Base-by-base conservation (phyloP, 2,329 filamentous ascomycete genomes). In the Pyrenophora seminiperda region DNA sequence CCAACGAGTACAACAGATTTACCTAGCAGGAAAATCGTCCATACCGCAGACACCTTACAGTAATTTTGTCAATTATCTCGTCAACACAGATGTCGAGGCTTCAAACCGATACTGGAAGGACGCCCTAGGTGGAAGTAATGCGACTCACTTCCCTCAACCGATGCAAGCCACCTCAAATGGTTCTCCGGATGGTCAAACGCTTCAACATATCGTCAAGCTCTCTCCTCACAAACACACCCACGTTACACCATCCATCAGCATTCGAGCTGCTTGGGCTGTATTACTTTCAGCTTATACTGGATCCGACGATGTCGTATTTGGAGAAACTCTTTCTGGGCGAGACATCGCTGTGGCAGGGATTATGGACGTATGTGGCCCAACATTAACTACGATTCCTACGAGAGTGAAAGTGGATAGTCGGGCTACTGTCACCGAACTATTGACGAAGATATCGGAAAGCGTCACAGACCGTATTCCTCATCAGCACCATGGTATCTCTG, bases 361-460 rank as follows among this genome's bases (percentile, higher is more conserved):
- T 13, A 68, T 65, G 2, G 63, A 70, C 2, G 65, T 73, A 3
- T 66, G 67, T 31, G 74, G 73, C 10, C 73, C 73, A 10, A 66
- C 68, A 3, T 64, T 75, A 41, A 72, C 74, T 2, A 76, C 74
- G 0, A 63, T 76, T 2, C 74, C 74, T 0, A 68, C 71, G 1
- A 62, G 73, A 7, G 56, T 75, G 7, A 63, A 61, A 3, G 48
- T 75, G 32, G 53, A 68, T 38, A 56, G 54, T 1, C 38, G 42
- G 9, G 46, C 55, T 6, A 66, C 61, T 4, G 64, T 75, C 2
- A 43, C 58, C 2, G 49, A 68, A 2, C 43, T 70, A 10, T 37
- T 70, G 20, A 58, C 59, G 7, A 18, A 15, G 1, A 62, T 71
- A 11, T 54, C 65, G 4, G 31, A 41, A 11, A 62, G 34, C 14